Base-by-base conservation (phyloP, 2,329 filamentous ascomycete species). In the Beauveria sp. region DNA sequence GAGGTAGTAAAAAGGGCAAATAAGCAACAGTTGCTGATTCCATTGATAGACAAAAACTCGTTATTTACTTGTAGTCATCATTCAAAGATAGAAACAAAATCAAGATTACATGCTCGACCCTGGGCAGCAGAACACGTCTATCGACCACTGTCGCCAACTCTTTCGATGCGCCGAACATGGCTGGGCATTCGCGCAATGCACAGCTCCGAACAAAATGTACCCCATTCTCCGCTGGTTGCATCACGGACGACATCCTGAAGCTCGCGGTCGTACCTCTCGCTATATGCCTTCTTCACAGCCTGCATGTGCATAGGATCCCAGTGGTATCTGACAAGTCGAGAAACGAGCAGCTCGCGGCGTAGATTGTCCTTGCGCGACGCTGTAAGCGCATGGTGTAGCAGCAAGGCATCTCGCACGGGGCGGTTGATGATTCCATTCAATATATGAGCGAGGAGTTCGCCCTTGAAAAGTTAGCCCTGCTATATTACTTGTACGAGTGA, bases 381-480 rank as follows among this genome's bases (percentile, higher is more conserved):
- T 22, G 87, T 88, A 66, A 98, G 86, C 2, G 95, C 93, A 77
- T 98, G 95, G 74, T 96, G 88, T 1, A 99, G 80, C 3, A 98
- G 86, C 43, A 97, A 83, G 3, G 93, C 91, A 73, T 98, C 95
- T 61, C 95, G 90, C 65, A 96, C 91, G 6, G 95, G 93, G 63
- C 90, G 90, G 77, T 98, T 98, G 78, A 98, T 96, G 62, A 96
- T 87, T 69, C 95, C 95, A 76, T 98, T 97, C 70, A 99, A 88
- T 68, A 98, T 91, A 75, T 98, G 95, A 0, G 92, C 91, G 43
- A 98, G 86, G 22, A 96, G 87, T 77, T 99, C 95, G 66, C 95
- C 95, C 93, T 97, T 67, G 50, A 3, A 14, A 58, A 22, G 64
- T 68, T 53, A 51, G 40, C 4, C 3, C 49, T 14, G 16, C 14